These are phyloP conservation scores for Chaetothyriales sp. DNA, from an alignment of 2,329 filamentous ascomycete genomes.

Conservation along the genomic window DNA sequence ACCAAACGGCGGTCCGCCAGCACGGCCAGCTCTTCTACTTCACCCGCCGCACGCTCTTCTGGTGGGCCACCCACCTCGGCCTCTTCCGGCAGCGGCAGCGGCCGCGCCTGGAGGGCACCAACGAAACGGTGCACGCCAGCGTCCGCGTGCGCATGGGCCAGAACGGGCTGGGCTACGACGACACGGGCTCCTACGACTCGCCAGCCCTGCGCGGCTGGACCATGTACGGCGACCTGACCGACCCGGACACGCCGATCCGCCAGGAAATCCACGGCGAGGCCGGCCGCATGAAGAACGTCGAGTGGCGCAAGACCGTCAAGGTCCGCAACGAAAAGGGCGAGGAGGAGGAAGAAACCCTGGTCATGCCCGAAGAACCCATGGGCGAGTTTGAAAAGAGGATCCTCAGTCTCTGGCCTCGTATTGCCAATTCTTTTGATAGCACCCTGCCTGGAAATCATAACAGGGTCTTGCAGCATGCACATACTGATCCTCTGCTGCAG, in stretches of 20 bases:
- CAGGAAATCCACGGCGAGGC: conserved; percentile 10
- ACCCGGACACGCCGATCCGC: conserved; percentile 14
- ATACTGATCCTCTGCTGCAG: background rate
- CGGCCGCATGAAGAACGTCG: conserved; percentile 13
- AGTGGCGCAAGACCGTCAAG: conserved; percentile 13
- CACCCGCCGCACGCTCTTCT: conserved; percentile 1
- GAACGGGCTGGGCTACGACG: conserved; percentile 36
- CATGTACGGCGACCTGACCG: conserved; percentile 6
- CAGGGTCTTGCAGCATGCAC: background rate
- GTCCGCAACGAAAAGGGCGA: background rate
- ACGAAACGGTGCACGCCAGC: conserved; percentile 41
- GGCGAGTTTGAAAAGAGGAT: conserved; percentile 13
- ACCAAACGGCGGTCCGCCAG: conserved; percentile 9
- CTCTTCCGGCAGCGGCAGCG: background rate
- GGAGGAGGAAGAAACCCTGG: conserved; percentile 5
- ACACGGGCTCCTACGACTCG: conserved; percentile 34
- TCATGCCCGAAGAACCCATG: conserved; percentile 14
- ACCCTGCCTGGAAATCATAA: conserved; percentile 3
- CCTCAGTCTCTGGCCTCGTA: conserved; percentile 12
- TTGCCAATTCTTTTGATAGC: conserved; percentile 8
- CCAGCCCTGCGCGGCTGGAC: conserved; percentile 22
- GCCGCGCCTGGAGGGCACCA: conserved; percentile 33
- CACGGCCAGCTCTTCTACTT: conserved; percentile 10
- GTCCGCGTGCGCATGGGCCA: conserved; percentile 40
- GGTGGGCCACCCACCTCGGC: conserved; percentile 2